phyloP scores from a whole-genome alignment of 2,329 filamentous ascomycete genomes.

The Ophiostoma montium region DNA sequence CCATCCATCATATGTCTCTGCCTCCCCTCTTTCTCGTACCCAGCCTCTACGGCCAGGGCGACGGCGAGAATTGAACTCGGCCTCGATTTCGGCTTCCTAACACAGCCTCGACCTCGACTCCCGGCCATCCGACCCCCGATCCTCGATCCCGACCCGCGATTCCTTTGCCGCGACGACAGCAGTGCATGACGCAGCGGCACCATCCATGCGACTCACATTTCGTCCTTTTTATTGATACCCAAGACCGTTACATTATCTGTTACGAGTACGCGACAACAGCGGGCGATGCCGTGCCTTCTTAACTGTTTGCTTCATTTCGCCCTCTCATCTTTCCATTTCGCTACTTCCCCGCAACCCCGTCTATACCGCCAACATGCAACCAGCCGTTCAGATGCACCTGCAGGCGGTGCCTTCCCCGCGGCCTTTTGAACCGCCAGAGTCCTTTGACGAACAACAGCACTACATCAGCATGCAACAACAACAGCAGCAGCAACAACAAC shows the following conservation, averaged over 20 bases:
- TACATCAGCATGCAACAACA: neutral
- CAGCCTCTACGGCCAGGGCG: slow-evolving; percentile 14
- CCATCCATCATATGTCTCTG: slow-evolving; percentile 8
- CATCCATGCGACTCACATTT: no score
- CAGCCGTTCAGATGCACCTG: slow-evolving; percentile 34
- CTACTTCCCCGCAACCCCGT: neutral
- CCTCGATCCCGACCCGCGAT: no score
- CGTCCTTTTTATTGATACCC: neutral
- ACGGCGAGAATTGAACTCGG: neutral
- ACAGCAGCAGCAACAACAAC: neutral
- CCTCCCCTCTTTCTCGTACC: slow-evolving; percentile 8
- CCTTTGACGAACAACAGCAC: slow-evolving; percentile 18
- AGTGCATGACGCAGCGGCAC: no score
- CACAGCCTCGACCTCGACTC: neutral
- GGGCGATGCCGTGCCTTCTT: no score
- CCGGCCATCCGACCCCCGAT: no score
- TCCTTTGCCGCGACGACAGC: no score
- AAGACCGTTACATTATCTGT: neutral
- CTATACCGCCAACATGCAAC: slow-evolving; percentile 22
- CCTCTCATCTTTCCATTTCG: neutral
- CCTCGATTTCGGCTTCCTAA: slow-evolving; percentile 6
- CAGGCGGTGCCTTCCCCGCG: slow-evolving; percentile 31
- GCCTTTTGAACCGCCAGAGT: slow-evolving; percentile 24
- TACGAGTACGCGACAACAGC: no score
- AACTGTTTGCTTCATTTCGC: no score